These are phyloP conservation scores for Sporobolomyces roseus DNA, from an alignment of 768 basidiomycete species.

Conservation along the genomic window DNA sequence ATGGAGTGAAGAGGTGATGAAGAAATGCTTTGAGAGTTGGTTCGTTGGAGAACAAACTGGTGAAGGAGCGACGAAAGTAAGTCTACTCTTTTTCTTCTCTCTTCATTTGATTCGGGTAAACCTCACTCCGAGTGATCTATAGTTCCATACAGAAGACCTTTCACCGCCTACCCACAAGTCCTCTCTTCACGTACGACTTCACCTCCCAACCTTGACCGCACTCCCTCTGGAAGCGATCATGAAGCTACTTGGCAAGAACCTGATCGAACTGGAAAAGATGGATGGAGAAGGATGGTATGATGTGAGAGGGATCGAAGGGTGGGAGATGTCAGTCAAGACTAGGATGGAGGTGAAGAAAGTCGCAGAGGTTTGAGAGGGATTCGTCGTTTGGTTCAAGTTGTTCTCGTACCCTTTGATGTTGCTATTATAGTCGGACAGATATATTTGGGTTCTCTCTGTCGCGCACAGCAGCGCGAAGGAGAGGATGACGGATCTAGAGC, in stretches of 20 bases:
- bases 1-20: background rate
- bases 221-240: background rate
- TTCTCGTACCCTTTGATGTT: background rate
- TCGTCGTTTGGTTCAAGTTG: too few species aligned
- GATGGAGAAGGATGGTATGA: conserved; percentile 27
- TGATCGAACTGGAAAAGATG: background rate
- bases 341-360: conserved; percentile 14
- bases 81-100: background rate
- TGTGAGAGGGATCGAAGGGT: conserved; percentile 8
- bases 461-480: too few species aligned
- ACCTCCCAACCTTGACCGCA: conserved; percentile 17
- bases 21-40: conserved; percentile 9
- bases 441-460: background rate
- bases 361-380: background rate
- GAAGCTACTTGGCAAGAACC: background rate
- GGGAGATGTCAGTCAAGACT: conserved; percentile 13
- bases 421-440: background rate
- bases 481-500: conserved; percentile 6
- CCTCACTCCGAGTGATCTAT: background rate
- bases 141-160: conserved; percentile 14
- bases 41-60: conserved; percentile 21
- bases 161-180: background rate
- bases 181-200: conserved; percentile 13
- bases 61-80: conserved; percentile 11
- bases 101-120: background rate